phyloP scores from a whole-genome alignment of 768 basidiomycete species.

The Tylopilus rubrobrunneus region DNA sequence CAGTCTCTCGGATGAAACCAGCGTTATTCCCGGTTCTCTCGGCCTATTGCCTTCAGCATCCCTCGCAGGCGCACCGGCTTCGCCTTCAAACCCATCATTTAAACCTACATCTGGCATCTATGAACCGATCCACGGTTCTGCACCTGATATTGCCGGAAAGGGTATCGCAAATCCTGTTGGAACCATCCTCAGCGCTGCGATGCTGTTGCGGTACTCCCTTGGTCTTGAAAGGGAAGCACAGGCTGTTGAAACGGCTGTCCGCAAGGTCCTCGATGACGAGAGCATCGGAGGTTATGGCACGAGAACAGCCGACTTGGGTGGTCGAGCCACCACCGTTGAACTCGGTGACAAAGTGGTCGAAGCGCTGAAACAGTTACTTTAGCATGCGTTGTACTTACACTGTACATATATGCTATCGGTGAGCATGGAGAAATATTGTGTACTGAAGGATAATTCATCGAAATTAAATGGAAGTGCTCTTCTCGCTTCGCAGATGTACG shows the following conservation, averaged over 20 bases:
- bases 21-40: conserved; percentile 96
- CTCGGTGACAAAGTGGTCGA: conserved; percentile 84
- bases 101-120: conserved; percentile 86
- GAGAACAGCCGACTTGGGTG: conserved; percentile 86
- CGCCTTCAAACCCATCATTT: conserved; percentile 49
- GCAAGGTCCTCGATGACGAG: conserved; percentile 76
- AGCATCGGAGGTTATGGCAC: conserved; percentile 69
- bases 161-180: conserved; percentile 94
- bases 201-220: conserved; percentile 93
- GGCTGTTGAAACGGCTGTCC: conserved; percentile 86
- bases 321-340: conserved; percentile 67
- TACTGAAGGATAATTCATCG: not conserved
- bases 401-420: not conserved
- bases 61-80: conserved; percentile 80
- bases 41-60: conserved; percentile 96
- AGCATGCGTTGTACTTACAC: conserved; percentile 8
- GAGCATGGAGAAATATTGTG: not conserved
- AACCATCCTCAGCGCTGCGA: conserved; percentile 89
- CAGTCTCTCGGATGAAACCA: conserved; percentile 94
- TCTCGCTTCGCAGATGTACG: too few species aligned
- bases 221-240: conserved; percentile 81
- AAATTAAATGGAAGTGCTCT: not conserved
- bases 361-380: conserved; percentile 58
- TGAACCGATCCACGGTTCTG: conserved; percentile 96
- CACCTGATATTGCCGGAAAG: conserved; percentile 92